A percentile compares a stretch with the other conserved stretches of the same genome.
Conservation (phyloP, 2,329 filamentous ascomycete genomes). For the Alternaria triticimaculans region DNA sequence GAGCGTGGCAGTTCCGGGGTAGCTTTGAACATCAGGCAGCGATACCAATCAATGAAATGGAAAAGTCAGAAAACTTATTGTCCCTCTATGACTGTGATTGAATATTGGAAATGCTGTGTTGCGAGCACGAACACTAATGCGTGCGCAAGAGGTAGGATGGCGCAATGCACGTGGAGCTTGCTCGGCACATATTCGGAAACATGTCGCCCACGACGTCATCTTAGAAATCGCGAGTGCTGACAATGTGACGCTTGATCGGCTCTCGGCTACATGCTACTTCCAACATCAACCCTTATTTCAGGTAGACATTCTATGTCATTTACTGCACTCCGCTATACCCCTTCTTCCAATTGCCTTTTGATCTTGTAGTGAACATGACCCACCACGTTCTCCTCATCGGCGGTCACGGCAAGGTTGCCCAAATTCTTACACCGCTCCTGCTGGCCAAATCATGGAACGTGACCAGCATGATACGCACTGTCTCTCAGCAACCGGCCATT, state of each 20-base stretch:
- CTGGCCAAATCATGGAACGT: slow-evolving; percentile 77
- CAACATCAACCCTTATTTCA: not conserved
- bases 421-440: slow-evolving; percentile 76
- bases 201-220: slow-evolving; percentile 17
- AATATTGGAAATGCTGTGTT: not conserved
- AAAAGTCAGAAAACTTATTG: not conserved
- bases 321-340: not conserved
- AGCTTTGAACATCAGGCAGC: not conserved
- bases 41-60: not conserved
- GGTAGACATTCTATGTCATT: not conserved
- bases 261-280: not conserved
- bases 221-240: slow-evolving; percentile 7
- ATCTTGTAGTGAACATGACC: slow-evolving; percentile 27
- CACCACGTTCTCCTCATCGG: slow-evolving; percentile 71
- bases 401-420: slow-evolving; percentile 80
- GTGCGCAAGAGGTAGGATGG: not conserved
- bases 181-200: slow-evolving; percentile 10
- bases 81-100: not conserved
- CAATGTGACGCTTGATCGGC: not conserved
- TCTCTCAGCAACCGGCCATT: slow-evolving; percentile 71
- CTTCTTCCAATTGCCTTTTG: not conserved
- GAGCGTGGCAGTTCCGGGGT: not conserved
- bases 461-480: slow-evolving; percentile 76
- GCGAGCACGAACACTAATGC: not conserved
- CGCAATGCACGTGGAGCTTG: not conserved